These are phyloP conservation scores for Choanephora cucurbitarum DNA, from an alignment of 371 early-diverging fungal species.

Conservation along the genomic window DNA sequence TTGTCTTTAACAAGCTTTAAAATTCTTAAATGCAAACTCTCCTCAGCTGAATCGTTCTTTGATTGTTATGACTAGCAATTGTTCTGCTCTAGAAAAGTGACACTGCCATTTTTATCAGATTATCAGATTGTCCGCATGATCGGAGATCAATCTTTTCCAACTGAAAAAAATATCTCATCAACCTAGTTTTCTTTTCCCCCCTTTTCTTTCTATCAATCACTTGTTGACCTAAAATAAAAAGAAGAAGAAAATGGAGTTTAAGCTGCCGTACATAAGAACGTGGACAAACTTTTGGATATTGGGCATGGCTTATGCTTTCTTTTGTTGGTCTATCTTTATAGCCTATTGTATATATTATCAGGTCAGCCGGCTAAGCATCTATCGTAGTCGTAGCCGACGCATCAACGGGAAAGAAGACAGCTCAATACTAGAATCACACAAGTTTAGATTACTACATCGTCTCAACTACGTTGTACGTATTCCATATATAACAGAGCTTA, in stretches of 20 bases:
- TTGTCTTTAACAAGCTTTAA: no score
- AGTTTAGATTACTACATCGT: conserved; percentile 10
- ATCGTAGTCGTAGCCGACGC: conserved; percentile 26
- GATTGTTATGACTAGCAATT: no score
- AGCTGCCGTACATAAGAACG: conserved; percentile 14
- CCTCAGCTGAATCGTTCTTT: no score
- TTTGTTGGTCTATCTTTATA: conserved; percentile 46
- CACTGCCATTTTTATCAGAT: no score
- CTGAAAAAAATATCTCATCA: neutral
- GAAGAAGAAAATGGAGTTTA: neutral
- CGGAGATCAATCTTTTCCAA: no score
- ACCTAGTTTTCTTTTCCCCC: neutral
- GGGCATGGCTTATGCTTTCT: conserved; percentile 40
- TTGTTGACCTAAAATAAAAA: no score
- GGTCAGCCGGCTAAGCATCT: conserved; percentile 28
- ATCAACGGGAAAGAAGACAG: conserved; percentile 15
- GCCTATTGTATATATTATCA: conserved; percentile 45
- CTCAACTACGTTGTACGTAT: conserved; percentile 29
- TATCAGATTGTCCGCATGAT: no score
- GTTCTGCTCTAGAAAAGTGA: no score
- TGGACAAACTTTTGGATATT: conserved; percentile 26
- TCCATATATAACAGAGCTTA: conserved; percentile 43
- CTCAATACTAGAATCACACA: conserved; percentile 1
- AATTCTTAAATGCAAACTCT: no score
- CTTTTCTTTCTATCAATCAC: neutral